Conservation (phyloP, 352 stramenopile species). For the Phytophthora cajani region DNA sequence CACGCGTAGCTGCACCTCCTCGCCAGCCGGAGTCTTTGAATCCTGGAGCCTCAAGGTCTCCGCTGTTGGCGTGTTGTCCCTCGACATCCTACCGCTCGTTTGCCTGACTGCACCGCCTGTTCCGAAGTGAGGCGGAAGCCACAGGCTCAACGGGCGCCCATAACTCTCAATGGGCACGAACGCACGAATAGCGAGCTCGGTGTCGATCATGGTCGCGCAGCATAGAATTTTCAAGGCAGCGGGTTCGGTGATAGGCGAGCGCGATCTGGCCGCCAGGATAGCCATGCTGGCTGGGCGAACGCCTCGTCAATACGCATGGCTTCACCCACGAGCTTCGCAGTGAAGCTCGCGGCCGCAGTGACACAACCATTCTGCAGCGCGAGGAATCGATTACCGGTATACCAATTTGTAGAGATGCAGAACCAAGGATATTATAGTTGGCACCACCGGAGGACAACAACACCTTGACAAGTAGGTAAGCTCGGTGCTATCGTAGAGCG, state of each 20-base stretch:
- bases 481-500: too few relatives aligned
- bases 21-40: slow-evolving; percentile 13
- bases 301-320: slow-evolving; percentile 19
- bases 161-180: not conserved
- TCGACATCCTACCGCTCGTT: slow-evolving; percentile 11
- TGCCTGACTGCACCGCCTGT: not conserved
- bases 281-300: slow-evolving; percentile 11
- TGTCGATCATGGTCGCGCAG: slow-evolving; percentile 6
- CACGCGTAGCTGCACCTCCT: slow-evolving; percentile 20
- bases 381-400: not conserved
- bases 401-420: not conserved
- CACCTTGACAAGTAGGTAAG: not conserved
- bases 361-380: not conserved
- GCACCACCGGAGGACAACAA: not conserved
- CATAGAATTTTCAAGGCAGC: slow-evolving; percentile 8
- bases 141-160: not conserved
- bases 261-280: slow-evolving; percentile 6
- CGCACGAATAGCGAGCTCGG: slow-evolving; percentile 1
- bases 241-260: not conserved
- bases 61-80: slow-evolving; percentile 20
- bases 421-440: too few relatives aligned
- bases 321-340: not conserved
- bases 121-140: slow-evolving; percentile 13
- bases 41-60: slow-evolving; percentile 20
- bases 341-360: too few relatives aligned